These are phyloP conservation scores for Diaporthe humulicola DNA, from an alignment of 2,329 filamentous ascomycete species.

Conservation along the genomic window DNA sequence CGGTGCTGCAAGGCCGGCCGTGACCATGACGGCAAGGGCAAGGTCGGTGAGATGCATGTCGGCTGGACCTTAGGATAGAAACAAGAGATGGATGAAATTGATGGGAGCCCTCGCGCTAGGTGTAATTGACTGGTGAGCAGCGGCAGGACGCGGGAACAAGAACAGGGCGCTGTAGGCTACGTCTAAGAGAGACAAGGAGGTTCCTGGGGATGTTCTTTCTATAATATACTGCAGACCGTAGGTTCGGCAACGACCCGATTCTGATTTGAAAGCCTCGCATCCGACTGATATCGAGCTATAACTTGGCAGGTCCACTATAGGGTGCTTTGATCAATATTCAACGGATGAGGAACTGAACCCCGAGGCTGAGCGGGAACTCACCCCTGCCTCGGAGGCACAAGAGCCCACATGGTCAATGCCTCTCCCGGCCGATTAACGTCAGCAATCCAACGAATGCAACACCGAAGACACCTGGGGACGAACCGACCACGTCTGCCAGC, in stretches of 20 bases:
- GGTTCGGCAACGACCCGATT: constrained; percentile 12
- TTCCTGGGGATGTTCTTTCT: neutral
- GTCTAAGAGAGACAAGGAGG: neutral
- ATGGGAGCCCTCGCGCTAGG: neutral
- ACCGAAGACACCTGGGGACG: neutral
- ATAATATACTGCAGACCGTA: constrained; percentile 4
- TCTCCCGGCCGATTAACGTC: neutral
- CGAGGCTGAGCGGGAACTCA: constrained; percentile 15
- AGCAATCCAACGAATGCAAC: neutral
- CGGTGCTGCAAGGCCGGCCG: constrained; percentile 22
- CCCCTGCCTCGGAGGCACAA: neutral
- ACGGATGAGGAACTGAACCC: constrained; percentile 28
- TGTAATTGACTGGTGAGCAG: neutral
- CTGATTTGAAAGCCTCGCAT: neutral
- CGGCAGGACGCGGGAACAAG: neutral
- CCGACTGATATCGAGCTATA: constrained; percentile 18
- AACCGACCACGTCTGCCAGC: neutral
- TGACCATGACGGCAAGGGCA: constrained; percentile 15
- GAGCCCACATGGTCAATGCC: neutral
- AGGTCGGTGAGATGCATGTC: constrained; percentile 21
- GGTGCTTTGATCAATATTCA: constrained; percentile 24
- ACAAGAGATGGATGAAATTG: neutral
- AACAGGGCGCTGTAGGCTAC: neutral
- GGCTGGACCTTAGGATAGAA: neutral
- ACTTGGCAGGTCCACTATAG: constrained; percentile 15